Evolutionary conservation across 306 rosid species (phyloP).

Genomic region (Purshia tridentata): DNA sequence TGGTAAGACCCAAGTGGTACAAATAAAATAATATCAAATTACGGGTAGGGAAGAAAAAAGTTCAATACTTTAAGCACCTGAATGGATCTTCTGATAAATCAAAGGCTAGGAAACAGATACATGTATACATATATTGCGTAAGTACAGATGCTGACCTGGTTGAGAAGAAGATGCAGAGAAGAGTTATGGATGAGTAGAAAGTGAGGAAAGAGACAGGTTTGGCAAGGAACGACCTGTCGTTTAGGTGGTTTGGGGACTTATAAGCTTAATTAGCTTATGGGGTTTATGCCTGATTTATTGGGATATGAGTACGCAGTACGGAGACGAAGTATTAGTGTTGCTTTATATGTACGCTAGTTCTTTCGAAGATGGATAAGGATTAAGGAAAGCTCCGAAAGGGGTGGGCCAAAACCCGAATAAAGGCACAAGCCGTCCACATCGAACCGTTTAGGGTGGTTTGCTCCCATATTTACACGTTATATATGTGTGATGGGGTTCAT

Average conservation of each 20-base stretch:
- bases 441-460: no score
- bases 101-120: neutral
- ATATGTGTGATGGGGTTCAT: no score
- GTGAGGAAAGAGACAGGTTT: constrained; percentile 16
- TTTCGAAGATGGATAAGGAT: neutral
- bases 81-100: neutral
- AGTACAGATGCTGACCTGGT: neutral
- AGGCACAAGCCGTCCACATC: no score
- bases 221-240: constrained; percentile 20
- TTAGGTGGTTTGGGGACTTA: neutral
- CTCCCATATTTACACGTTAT: no score
- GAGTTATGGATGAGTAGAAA: constrained; percentile 5
- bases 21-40: neutral
- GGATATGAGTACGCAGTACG: neutral
- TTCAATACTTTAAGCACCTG: neutral
- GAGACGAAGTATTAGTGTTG: constrained; percentile 14
- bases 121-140: neutral
- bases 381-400: no score
- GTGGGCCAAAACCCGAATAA: no score
- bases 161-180: neutral
- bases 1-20: neutral
- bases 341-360: constrained; percentile 39
- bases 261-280: neutral
- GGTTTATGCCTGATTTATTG: constrained; percentile 26
- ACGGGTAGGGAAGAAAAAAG: neutral